Evolutionary conservation across 805 yeast genomes (phyloP), one percentile per base, ranked within the genome.

Genomic region (Candida railenensis): DNA sequence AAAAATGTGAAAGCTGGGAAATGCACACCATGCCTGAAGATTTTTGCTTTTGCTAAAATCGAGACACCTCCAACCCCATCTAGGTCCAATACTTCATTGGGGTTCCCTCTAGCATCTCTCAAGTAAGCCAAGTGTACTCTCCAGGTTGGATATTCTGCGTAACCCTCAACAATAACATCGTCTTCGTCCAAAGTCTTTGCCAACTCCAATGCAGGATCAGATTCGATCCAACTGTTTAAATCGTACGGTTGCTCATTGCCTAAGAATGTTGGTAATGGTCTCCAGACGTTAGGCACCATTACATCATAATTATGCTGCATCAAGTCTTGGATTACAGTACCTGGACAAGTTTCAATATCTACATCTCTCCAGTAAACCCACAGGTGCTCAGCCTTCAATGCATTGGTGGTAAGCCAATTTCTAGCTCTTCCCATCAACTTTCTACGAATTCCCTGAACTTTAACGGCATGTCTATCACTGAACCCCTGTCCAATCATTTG

Each of bases 171-270:
- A 50, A 87, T 87, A 38, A 87, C 94, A 58, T 86, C 95, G 59
- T 87, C 94, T 62, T 87, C 92, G 46, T 77, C 80, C 45, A 87
- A 68, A 0, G 76, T 74, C 36, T 68, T 62, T 0, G 95, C 94
- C 55, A 87, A 66, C 43, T 81, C 81, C 14, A 85, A 49, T 1
- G 89, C 97, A 8, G 85, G 82, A 4, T 82, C 85, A 2, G 91
- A 82, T 69, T 94, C 99, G 47, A 89, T 80, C 99, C 99, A 94
- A 12, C 97, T 88, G 67, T 94, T 94, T 61, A 94, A 78, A 67
- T 94, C 99, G 64, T 94, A 94, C 1, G 98, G 90, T 66, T 94
- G 99, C 62, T 88, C 95, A 53, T 81, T 80, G 16, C 94, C 95
- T 51, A 94, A 77, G 67, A 91, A 94, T 40, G 83, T 85, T 2